Conservation (phyloP, 1,284 basidiomycete species). For the Cerioporus squamosus region DNA sequence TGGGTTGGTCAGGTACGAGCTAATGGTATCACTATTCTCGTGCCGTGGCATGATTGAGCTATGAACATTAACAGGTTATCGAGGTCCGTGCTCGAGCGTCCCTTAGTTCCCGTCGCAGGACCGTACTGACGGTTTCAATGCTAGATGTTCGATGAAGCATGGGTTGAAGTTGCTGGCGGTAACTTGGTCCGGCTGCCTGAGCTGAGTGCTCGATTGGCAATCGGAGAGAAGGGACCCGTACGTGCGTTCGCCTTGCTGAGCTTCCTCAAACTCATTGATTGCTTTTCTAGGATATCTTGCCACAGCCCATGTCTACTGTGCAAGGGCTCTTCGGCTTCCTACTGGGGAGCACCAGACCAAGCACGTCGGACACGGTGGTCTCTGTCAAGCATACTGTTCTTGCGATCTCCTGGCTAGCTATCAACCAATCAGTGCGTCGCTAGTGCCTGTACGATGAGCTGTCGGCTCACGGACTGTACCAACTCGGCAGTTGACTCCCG, state of each 20-base stretch:
- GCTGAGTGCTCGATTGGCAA: constrained; percentile 67
- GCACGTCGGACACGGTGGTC: constrained; percentile 65
- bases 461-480: not conserved
- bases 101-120: not conserved
- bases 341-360: constrained; percentile 47
- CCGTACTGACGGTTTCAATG: constrained; percentile 20
- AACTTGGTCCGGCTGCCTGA: constrained; percentile 75
- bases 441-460: not conserved
- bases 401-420: constrained; percentile 86
- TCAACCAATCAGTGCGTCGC: constrained; percentile 80
- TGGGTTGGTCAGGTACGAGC: constrained; percentile 87
- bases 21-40: constrained; percentile 5
- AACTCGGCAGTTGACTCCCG: constrained; percentile 58
- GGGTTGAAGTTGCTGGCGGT: constrained; percentile 64
- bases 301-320: constrained; percentile 50
- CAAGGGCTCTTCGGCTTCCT: constrained; percentile 52
- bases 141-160: constrained; percentile 88
- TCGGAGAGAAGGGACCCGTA: constrained; percentile 75
- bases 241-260: constrained; percentile 26
- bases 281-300: constrained; percentile 63
- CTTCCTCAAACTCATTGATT: not conserved
- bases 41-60: constrained; percentile 12
- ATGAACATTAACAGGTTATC: constrained; percentile 44
- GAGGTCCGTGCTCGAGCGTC: constrained; percentile 41
- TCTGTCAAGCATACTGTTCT: constrained; percentile 80